These are phyloP conservation scores for Solanum paucissectum DNA, from an alignment of 257 asterid genomes.

Conservation along the genomic window DNA sequence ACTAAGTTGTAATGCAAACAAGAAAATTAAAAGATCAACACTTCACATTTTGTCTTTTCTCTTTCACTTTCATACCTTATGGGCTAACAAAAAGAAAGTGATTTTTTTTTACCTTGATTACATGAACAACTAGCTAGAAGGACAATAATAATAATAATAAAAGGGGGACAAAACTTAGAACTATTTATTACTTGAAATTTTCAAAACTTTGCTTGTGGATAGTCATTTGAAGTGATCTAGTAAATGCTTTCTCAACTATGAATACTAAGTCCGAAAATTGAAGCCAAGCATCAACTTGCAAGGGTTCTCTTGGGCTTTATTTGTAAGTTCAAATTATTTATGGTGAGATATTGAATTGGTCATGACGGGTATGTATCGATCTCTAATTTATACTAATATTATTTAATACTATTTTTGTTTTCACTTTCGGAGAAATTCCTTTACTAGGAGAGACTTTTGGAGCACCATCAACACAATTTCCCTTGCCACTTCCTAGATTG, in stretches of 20 bases:
- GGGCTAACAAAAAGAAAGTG: neutral
- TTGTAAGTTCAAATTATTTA: too few relatives aligned
- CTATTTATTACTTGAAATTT: neutral
- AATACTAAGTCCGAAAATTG: too few relatives aligned
- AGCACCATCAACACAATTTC: too few relatives aligned
- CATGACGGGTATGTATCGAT: too few relatives aligned
- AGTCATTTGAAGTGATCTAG: slow-evolving; percentile 26
- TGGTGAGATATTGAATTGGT: too few relatives aligned
- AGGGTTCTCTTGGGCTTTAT: too few relatives aligned
- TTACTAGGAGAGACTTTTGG: too few relatives aligned
- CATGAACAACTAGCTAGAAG: neutral
- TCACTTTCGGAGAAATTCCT: too few relatives aligned
- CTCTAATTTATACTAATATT: too few relatives aligned
- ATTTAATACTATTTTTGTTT: too few relatives aligned
- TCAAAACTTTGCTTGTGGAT: slow-evolving; percentile 11
- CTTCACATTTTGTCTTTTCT: neutral
- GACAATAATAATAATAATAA: neutral
- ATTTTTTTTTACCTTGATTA: neutral
- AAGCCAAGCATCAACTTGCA: too few relatives aligned
- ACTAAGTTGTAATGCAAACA: neutral
- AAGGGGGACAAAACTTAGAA: neutral
- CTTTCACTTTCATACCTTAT: neutral
- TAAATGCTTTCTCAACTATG: slow-evolving; percentile 4
- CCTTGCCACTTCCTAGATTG: too few relatives aligned
- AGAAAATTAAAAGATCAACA: neutral